A percentile compares a stretch with the other conserved stretches of the same genome.
Evolutionary conservation across 805 yeast genomes (phyloP).

Genomic region (Yamadazyma ubonensis): DNA sequence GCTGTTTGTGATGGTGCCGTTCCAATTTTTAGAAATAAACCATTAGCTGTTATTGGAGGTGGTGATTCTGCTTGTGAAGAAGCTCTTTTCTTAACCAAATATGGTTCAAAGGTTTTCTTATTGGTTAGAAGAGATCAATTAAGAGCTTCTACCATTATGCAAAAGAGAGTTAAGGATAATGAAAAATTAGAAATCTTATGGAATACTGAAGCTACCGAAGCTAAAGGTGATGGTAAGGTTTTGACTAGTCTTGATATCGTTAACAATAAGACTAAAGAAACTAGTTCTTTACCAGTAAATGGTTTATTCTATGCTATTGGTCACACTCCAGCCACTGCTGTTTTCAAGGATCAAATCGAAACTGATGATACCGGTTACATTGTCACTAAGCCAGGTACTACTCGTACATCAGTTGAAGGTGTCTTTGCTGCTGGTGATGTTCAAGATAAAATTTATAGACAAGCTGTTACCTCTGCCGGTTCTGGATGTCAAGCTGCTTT

Average conservation of each 20-base stretch:
- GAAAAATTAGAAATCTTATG: conserved; percentile 88
- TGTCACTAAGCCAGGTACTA: conserved; percentile 83
- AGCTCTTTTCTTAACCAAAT: conserved; percentile 93
- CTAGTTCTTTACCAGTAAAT: conserved; percentile 67
- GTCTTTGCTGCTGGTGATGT: conserved; percentile 99
- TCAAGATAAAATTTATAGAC: conserved; percentile 95
- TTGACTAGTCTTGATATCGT: conserved; percentile 63
- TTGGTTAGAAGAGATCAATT: conserved; percentile 91
- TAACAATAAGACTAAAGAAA: conserved; percentile 71
- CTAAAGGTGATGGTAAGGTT: conserved; percentile 91
- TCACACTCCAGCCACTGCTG: conserved; percentile 89
- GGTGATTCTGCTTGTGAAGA: conserved; percentile 99
- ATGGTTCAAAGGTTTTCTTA: conserved; percentile 92
- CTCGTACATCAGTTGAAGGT: conserved; percentile 83
- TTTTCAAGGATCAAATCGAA: conserved; percentile 75
- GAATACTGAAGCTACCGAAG: conserved; percentile 82
- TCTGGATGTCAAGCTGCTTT: conserved; percentile 99
- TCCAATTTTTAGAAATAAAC: conserved; percentile 97
- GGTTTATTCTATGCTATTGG: conserved; percentile 99
- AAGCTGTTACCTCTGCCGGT: conserved; percentile 99
- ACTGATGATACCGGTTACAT: conserved; percentile 88
- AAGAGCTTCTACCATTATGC: conserved; percentile 97
- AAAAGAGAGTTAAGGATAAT: conserved; percentile 79
- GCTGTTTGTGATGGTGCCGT: conserved; percentile 99
- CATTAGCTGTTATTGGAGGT: conserved; percentile 97